These are phyloP conservation scores for Lojkania enalia DNA, from an alignment of 2,329 filamentous ascomycete species.

Conservation along the genomic window DNA sequence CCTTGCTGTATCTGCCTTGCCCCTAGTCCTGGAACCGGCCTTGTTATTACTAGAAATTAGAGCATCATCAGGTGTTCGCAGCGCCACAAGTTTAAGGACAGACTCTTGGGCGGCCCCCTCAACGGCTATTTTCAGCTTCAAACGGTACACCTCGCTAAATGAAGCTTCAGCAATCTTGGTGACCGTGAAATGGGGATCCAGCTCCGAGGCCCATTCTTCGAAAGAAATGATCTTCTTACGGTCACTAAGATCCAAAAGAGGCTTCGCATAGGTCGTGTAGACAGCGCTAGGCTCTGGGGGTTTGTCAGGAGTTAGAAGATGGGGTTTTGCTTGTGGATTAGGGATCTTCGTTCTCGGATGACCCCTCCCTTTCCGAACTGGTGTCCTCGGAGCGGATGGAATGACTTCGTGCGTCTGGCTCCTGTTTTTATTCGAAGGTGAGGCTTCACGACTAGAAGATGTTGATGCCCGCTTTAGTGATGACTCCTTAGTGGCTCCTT, in stretches of 20 bases:
- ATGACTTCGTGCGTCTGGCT: neutral
- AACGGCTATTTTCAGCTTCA: slow-evolving; percentile 45
- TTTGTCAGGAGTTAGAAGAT: slow-evolving; percentile 22
- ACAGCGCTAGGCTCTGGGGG: slow-evolving; percentile 28
- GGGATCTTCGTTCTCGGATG: neutral
- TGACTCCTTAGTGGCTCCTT: neutral
- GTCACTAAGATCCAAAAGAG: slow-evolving; percentile 37
- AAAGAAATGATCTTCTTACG: slow-evolving; percentile 38
- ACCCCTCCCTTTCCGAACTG: slow-evolving; percentile 3
- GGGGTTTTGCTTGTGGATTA: slow-evolving; percentile 10
- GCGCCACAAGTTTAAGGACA: slow-evolving; percentile 51
- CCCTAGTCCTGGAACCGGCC: slow-evolving; percentile 14
- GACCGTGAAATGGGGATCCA: slow-evolving; percentile 53
- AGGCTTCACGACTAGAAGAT: neutral
- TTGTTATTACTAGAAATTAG: slow-evolving; percentile 38
- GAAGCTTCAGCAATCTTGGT: slow-evolving; percentile 68
- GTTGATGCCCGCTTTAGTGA: neutral
- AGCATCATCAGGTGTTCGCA: slow-evolving; percentile 39
- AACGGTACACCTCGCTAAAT: slow-evolving; percentile 67
- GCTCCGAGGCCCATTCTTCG: slow-evolving; percentile 45
- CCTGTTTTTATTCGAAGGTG: neutral
- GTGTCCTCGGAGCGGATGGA: slow-evolving; percentile 11
- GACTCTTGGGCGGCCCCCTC: slow-evolving; percentile 38
- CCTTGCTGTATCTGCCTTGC: slow-evolving; percentile 54
- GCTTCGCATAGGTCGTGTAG: slow-evolving; percentile 28